These are phyloP conservation scores for Cyclotella atomus DNA, from an alignment of 108 stramenopile genomes.

Conservation along the genomic window DNA sequence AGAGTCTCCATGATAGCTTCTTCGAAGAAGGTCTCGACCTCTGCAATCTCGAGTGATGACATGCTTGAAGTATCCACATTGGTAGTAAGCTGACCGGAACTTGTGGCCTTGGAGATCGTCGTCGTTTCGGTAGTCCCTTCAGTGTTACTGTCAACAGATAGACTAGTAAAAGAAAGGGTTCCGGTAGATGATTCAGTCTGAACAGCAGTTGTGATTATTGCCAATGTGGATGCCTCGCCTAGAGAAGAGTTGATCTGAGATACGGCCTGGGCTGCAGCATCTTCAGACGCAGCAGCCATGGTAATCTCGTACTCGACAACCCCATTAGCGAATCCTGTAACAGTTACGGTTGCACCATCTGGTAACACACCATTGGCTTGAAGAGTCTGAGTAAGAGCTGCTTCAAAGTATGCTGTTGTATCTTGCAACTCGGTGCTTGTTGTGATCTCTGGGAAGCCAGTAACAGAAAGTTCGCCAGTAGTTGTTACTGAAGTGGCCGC, in stretches of 20 bases:
- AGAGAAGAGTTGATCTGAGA: conserved; percentile 6
- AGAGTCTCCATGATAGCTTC: conserved; percentile 13
- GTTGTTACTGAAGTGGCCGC: conserved; percentile 11
- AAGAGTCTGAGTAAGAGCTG: neutral
- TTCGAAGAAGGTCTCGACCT: conserved; percentile 8
- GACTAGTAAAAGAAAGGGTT: conserved; percentile 2
- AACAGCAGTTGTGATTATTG: conserved; percentile 9
- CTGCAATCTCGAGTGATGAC: neutral
- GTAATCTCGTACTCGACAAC: conserved; percentile 7
- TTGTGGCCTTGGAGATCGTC: conserved; percentile 19
- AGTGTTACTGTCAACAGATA: conserved; percentile 11
- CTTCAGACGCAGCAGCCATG: neutral
- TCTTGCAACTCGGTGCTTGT: conserved; percentile 4
- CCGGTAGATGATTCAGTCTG: conserved; percentile 1
- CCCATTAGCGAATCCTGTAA: conserved; percentile 5
- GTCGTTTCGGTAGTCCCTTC: conserved; percentile 6
- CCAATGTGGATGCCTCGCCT: neutral
- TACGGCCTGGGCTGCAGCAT: neutral
- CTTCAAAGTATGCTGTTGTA: conserved; percentile 18
- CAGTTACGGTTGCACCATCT: neutral
- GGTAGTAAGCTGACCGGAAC: conserved; percentile 23
- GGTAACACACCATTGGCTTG: neutral
- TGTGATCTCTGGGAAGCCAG: neutral
- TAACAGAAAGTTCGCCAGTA: conserved; percentile 14
- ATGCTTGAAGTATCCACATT: conserved; percentile 3